Conservation (phyloP, 345 rosid genomes). For the Anastatica hierochuntica region DNA sequence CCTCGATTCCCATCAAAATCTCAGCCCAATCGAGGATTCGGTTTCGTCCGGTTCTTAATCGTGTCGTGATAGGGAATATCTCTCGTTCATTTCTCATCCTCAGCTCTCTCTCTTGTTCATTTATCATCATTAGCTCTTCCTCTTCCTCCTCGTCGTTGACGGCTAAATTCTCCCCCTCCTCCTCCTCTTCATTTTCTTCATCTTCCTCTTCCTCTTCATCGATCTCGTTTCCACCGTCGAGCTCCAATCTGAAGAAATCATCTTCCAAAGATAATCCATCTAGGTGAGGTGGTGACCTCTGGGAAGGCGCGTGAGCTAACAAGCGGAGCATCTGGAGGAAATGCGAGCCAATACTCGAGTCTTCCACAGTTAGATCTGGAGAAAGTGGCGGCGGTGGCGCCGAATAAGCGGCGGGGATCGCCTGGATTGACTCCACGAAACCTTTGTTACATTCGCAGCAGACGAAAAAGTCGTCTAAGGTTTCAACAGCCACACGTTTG, state of each 20-base stretch:
- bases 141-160: constrained; percentile 24
- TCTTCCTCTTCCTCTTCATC: constrained; percentile 43
- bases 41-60: constrained; percentile 50
- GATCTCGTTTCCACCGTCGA: constrained; percentile 45
- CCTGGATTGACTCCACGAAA: constrained; percentile 48
- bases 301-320: constrained; percentile 43
- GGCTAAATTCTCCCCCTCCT: constrained; percentile 9
- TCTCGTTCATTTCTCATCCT: constrained; percentile 38
- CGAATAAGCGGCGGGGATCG: constrained; percentile 26
- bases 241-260: constrained; percentile 53
- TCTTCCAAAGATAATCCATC: constrained; percentile 38
- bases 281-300: constrained; percentile 19
- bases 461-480: constrained; percentile 32
- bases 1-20: constrained; percentile 59
- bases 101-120: too few species aligned
- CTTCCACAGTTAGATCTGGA: constrained; percentile 36
- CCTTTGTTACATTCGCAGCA: constrained; percentile 71
- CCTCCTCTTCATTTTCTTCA: constrained; percentile 37
- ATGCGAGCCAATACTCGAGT: constrained; percentile 46
- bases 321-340: constrained; percentile 57
- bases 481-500: constrained; percentile 53
- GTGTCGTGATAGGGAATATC: constrained; percentile 33
- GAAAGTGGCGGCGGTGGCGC: constrained; percentile 30
- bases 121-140: too few species aligned
- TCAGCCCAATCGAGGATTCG: constrained; percentile 67